A percentile compares a stretch with the other conserved stretches of the same genome.
These are phyloP conservation scores for Arxiozyma bovina DNA, from an alignment of 1,139 yeast species.

Conservation along the genomic window DNA sequence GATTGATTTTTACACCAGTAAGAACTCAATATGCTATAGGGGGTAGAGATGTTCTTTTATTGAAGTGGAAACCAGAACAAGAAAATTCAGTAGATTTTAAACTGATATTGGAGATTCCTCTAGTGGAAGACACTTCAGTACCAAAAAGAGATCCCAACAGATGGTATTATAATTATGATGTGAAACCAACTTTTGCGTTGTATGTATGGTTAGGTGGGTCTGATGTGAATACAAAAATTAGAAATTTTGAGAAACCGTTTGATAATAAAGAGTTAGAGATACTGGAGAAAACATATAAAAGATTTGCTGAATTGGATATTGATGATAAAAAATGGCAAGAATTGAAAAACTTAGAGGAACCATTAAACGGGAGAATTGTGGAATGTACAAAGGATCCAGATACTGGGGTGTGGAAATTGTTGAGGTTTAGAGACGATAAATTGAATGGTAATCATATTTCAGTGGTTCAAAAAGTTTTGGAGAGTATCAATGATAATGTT, in stretches of 20 bases:
- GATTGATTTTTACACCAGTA: conserved; percentile 86
- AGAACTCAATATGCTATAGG: conserved; percentile 82
- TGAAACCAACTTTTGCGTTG: conserved; percentile 59
- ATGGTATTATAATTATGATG: conserved; percentile 72
- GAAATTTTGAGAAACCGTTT: conserved; percentile 28
- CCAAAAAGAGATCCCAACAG: conserved; percentile 66
- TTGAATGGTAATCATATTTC: conserved; percentile 74
- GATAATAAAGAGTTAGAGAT: conserved; percentile 27
- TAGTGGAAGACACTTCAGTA: conserved; percentile 57
- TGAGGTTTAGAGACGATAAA: conserved; percentile 91
- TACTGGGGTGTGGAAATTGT: conserved; percentile 64
- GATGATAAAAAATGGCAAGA: conserved; percentile 75
- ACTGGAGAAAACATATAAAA: conserved; percentile 47
- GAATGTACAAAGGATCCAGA: conserved; percentile 57
- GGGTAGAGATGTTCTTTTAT: conserved; percentile 60
- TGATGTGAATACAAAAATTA: conserved; percentile 28
- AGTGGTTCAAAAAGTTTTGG: conserved; percentile 72
- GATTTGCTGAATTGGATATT: conserved; percentile 55
- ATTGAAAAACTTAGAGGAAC: conserved; percentile 61
- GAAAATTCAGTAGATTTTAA: conserved; percentile 91
- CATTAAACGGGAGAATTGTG: conserved; percentile 81
- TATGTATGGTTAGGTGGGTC: conserved; percentile 70
- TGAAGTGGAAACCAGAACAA: conserved; percentile 96
- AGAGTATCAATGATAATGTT: conserved; percentile 82
- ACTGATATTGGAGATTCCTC: conserved; percentile 57